These are phyloP conservation scores for Fusarium lateritium DNA, from an alignment of 2,329 filamentous ascomycete genomes.

Conservation along the genomic window DNA sequence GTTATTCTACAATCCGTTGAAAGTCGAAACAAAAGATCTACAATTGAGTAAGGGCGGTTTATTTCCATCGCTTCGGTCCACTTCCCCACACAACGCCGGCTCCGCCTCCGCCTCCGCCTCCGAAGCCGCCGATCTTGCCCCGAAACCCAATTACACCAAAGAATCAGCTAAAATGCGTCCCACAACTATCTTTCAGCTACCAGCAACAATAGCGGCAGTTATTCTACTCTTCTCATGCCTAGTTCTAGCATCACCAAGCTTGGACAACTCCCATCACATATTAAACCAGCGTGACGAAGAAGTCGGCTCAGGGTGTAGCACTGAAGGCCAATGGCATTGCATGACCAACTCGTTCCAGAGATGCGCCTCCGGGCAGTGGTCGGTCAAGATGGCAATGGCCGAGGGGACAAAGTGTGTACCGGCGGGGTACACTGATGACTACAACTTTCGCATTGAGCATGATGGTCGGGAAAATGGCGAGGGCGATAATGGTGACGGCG, in stretches of 20 bases:
- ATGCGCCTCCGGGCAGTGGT: slow-evolving; percentile 65
- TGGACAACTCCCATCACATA: neutral
- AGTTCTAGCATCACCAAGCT: slow-evolving; percentile 17
- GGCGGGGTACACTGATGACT: slow-evolving; percentile 56
- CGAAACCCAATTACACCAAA: slow-evolving; percentile 13
- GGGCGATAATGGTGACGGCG: slow-evolving; percentile 2
- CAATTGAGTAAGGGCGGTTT: slow-evolving; percentile 1
- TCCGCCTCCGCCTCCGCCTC: slow-evolving; percentile 26
- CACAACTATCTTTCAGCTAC: slow-evolving; percentile 3
- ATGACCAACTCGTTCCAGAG: slow-evolving; percentile 65
- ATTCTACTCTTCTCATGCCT: slow-evolving; percentile 29
- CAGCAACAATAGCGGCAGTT: slow-evolving; percentile 10
- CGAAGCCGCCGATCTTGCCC: slow-evolving; percentile 23
- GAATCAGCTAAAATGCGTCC: slow-evolving; percentile 26
- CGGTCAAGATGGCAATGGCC: slow-evolving; percentile 58
- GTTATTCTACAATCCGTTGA: neutral
- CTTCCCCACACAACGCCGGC: slow-evolving; percentile 36
- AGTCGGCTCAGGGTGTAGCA: slow-evolving; percentile 58
- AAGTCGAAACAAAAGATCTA: slow-evolving; percentile 9
- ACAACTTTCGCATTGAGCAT: slow-evolving; percentile 56
- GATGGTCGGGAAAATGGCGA: slow-evolving; percentile 34
- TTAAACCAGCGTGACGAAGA: slow-evolving; percentile 48
- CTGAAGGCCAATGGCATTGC: slow-evolving; percentile 70
- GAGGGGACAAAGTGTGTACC: slow-evolving; percentile 63
- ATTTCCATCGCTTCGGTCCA: neutral